Evolutionary conservation across 2,329 filamentous ascomycete genomes (phyloP), one percentile per base, ranked within the genome.

Genomic region (Colletotrichum tamarilloi): DNA sequence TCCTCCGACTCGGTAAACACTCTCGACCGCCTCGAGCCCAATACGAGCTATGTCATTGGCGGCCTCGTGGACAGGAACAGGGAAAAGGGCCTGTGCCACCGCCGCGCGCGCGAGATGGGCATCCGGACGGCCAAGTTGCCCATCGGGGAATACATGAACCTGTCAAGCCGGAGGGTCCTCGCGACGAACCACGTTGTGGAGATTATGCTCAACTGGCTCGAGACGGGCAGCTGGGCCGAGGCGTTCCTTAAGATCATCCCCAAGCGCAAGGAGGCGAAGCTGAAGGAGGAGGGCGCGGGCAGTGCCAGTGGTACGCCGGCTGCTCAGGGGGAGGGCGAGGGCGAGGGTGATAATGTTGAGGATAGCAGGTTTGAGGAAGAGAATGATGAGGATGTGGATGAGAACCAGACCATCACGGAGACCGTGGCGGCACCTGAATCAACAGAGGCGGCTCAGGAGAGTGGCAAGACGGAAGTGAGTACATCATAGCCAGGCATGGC

Each of bases 111-210:
- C 66, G 90, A 92, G 67, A 88, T 88, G 74, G 94, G 94, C 0
- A 91, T 99, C 77, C 92, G 93, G 75, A 98, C 97, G 0, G 97
- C 96, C 2, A 95, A 95, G 80, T 83, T 99, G 68, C 97, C 97
- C 0, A 98, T 99, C 78, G 95, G 95, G n/a, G 92, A 98, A 75
- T 98, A 94, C 82, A 92, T 99, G 87, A 89, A 95, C 75, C 97
- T 99, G 94, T 89, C 92, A 68, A 95, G 93, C 77, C 91, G 97
- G 38, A 91, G 93, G 77, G 94, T 99, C 5, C 85, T 99, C 70
- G 92, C 96, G 4, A 98, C 96, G 8, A 99, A 98, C 80, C 97
- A 99, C 79, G 97, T 99, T 1, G 90, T 97, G 59, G 96, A 98
- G 83, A 98, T 99, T 75, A 98, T 99, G 94, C 85, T 98, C 58